phyloP scores from a whole-genome alignment of 805 yeast species.

The Maudiozyma pseudohumilis region DNA sequence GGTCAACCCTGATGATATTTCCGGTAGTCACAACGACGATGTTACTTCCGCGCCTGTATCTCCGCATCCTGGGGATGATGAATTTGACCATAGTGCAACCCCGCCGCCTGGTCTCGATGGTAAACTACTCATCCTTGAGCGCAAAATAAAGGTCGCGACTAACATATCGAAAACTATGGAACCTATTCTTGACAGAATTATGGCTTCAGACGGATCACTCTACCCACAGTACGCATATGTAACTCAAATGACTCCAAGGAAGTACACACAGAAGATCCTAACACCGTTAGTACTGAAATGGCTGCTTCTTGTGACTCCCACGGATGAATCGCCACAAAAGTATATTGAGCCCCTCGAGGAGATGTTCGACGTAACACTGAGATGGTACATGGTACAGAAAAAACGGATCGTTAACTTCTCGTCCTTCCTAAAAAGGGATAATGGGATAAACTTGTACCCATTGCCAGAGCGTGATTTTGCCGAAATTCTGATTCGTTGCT shows the following conservation, averaged over 20 bases:
- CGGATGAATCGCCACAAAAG: not conserved
- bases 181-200: slow-evolving; percentile 5
- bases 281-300: slow-evolving; percentile 10
- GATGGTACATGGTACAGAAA: slow-evolving; percentile 14
- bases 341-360: slow-evolving; percentile 7
- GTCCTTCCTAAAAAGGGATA: slow-evolving; percentile 1
- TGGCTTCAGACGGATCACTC: slow-evolving; percentile 1
- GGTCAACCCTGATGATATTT: not conserved
- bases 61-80: too few species aligned
- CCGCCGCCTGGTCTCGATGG: too few species aligned
- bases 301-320: slow-evolving; percentile 4
- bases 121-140: slow-evolving; percentile 9
- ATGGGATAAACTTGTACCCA: slow-evolving; percentile 1
- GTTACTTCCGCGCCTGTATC: not conserved
- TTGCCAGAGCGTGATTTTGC: not conserved
- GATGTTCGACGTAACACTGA: slow-evolving; percentile 7
- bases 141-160: slow-evolving; percentile 9
- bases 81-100: too few species aligned
- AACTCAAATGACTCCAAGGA: slow-evolving; percentile 7
- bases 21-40: not conserved
- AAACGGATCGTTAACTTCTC: slow-evolving; percentile 9
- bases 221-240: slow-evolving; percentile 3
- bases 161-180: slow-evolving; percentile 8
- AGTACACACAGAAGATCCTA: slow-evolving; percentile 9
- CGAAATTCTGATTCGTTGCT: not conserved